A percentile compares a stretch with the other conserved stretches of the same genome.
These are phyloP conservation scores for slime mould (Dictyostelium discoideum) DNA, from an alignment of 78 protist genomes.

Conservation along the genomic window dicty_2.7 NC_007089.4:2801001-2801500, in stretches of 20 bases:
- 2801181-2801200: too few species aligned
- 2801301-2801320: slow-evolving; percentile 7
- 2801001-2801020: slow-evolving; percentile 57
- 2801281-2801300: slow-evolving; percentile 4
- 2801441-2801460: neutral
- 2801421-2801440: neutral
- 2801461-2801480: too few species aligned
- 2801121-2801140: slow-evolving; percentile 23
- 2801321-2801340: slow-evolving; percentile 34
- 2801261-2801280: slow-evolving; percentile 40
- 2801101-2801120: slow-evolving; percentile 59
- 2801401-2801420: neutral
- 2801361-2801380: slow-evolving; percentile 35
- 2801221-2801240: neutral
- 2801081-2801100: slow-evolving; percentile 63
- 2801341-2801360: slow-evolving; percentile 72
- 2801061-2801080: slow-evolving; percentile 69
- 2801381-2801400: neutral
- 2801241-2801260: slow-evolving; percentile 25
- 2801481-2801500: too few species aligned
- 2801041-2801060: slow-evolving; percentile 46
- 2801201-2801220: neutral
- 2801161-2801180: too few species aligned
- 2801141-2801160: neutral
- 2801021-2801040: slow-evolving; percentile 40